Base-by-base conservation (phyloP, 2,329 filamentous ascomycete genomes). In the Pestalotiopsis fici region DNA sequence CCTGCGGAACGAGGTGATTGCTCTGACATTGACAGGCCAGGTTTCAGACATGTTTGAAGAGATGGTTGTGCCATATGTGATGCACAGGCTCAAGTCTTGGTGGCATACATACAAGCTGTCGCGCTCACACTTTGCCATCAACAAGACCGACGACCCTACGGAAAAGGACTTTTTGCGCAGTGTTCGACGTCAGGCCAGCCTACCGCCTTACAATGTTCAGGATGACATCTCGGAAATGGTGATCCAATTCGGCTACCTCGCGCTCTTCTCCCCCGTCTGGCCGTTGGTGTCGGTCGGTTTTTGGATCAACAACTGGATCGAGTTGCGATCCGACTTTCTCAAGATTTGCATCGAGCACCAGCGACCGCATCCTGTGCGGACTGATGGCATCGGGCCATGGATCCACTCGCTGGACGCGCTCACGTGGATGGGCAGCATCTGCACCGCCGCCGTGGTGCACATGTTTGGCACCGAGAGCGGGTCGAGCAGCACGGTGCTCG, bases 321-420 rank as follows among this genome's bases (percentile, higher is more conserved):
- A 94, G 77, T 83, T 94, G 11, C 90, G 92, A 11, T 90, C 91
- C 2, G 92, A 94, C 73, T 92, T 93, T 59, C 87, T 92, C 79
- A 94, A 94, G 74, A 91, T 94, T 66, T 92, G 90, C 69, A 83
- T 90, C 27, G 91, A 94, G 74, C 91, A 91, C 81, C 90, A 90
- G 69, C 87, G 92, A 1, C 92, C 92, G 0, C 87, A 85, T 0
- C 92, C 92, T 0, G 86, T 87, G 70, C 88, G 92, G 5, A 86
- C 90, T 0, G 92, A 93, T 74, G 91, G 89, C 3, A 93, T 94
- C 69, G 92, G 92, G 0, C 91, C 92, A 0, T 94, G 90, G 87
- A 84, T 93, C 18, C 85, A 90, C 69, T 89, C 88, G 0, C 82
- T 94, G 13, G 87, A 87, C 60, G 89, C 93, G 69, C 82, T 94